phyloP scores from a whole-genome alignment of 2,329 filamentous ascomycete genomes.

The Dothistroma pini region DNA sequence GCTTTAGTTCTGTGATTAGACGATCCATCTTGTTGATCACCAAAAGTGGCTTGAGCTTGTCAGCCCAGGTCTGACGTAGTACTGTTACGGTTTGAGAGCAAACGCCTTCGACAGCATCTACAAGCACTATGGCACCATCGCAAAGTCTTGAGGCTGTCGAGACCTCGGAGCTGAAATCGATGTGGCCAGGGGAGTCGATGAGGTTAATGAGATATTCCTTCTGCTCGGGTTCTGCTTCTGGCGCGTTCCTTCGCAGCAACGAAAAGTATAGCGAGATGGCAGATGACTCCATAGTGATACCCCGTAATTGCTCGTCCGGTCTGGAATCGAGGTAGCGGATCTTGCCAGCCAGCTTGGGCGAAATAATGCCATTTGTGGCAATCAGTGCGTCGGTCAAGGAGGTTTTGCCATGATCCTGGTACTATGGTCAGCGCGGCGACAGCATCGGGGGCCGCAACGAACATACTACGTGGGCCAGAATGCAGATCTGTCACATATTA shows the following conservation, averaged over 20 bases:
- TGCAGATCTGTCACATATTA: conserved; percentile 63
- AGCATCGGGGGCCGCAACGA: background rate
- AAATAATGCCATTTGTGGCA: conserved; percentile 99
- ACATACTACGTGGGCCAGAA: conserved; percentile 82
- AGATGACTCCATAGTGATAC: conserved; percentile 99
- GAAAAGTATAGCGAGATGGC: conserved; percentile 97
- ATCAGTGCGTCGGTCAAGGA: conserved; percentile 94
- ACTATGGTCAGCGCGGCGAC: conserved; percentile 4
- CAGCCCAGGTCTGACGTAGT: conserved; percentile 87
- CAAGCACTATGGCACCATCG: conserved; percentile 88
- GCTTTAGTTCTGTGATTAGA: conserved; percentile 87
- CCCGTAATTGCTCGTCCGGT: conserved; percentile 90
- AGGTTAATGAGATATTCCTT: conserved; percentile 96
- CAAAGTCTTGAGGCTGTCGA: conserved; percentile 92
- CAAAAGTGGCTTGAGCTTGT: conserved; percentile 89
- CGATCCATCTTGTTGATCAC: conserved; percentile 99
- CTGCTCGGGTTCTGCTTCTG: conserved; percentile 51
- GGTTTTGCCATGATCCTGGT: conserved; percentile 90
- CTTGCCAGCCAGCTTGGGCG: conserved; percentile 93
- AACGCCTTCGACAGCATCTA: conserved; percentile 95
- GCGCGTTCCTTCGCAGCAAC: conserved; percentile 70
- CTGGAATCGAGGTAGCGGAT: conserved; percentile 96
- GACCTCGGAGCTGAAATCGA: conserved; percentile 98
- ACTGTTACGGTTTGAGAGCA: conserved; percentile 99
- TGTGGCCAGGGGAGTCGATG: conserved; percentile 96